Evolutionary conservation across 495 filamentous ascomycete species (phyloP), one percentile per base, ranked within the genome.

Genomic region (Entonaema liquescens): DNA sequence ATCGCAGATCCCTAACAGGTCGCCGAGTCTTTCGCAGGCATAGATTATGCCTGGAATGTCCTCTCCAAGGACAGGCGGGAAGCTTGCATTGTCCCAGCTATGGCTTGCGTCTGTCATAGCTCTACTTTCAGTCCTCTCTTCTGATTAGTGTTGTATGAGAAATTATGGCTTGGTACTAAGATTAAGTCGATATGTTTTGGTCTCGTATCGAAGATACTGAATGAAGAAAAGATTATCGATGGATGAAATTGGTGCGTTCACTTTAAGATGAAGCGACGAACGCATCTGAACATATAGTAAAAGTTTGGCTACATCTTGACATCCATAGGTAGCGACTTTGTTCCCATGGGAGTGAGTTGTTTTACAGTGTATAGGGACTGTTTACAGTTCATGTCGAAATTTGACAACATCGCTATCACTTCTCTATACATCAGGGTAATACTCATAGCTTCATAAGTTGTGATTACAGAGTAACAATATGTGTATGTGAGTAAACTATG

Each of bases 11-110:
- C 38, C 40, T 3, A 70, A 35, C 12, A 25, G 2, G 9, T 38
- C 11, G 6, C 61, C 67, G n/a, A 70, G 11, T 38, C 55, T 52
- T 11, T 49, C 19, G 49, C 67, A 70, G 15, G 62, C 50, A 12
- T 28, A 47, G 8, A 31, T 17, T 5, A 70, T 35, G 4, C 17
- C 52, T 19, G 58, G 23, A 25, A 42, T 31, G 11, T 56, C 59
- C 13, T 56, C 52, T 2, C 40, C 25, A 0, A 12, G 17, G 31
- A 55, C 4, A 15, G 35, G 26, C 23, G n/a, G 26, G 33, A 59
- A 64, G 1, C 15, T 21, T 65, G 23, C n/a, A 12, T 58, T 21
- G 3, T 65, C 54, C 47, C 54, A 60, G 17, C 3, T 29, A 21
- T 40, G 19, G 0, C 7, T 33, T 11, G n/a, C 28, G 26, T 57